Conservation (phyloP, 78 protist genomes). For the Dictyostelium intermedium region DNA sequence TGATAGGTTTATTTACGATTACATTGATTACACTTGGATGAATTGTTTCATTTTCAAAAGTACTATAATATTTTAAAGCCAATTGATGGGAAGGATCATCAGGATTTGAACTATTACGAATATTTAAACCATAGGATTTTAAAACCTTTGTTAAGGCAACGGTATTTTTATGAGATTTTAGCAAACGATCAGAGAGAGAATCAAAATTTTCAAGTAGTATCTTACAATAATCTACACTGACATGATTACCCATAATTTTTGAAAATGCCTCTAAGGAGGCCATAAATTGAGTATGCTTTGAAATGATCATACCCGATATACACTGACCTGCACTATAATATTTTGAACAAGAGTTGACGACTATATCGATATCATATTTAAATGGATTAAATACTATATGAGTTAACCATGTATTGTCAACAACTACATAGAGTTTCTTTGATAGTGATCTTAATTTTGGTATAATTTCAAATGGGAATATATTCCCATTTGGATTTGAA, state of each 20-base stretch:
- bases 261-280: neutral
- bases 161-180: neutral
- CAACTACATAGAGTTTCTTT: neutral
- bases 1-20: neutral
- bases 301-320: constrained; percentile 3
- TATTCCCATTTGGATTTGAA: neutral
- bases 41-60: neutral
- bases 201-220: neutral
- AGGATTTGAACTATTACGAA: neutral
- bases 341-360: neutral
- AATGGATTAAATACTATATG: neutral
- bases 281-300: neutral
- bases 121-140: neutral
- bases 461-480: constrained; percentile 6
- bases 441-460: neutral
- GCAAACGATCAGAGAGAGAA: neutral
- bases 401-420: constrained; percentile 17
- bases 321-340: constrained; percentile 17
- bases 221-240: constrained; percentile 18
- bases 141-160: neutral
- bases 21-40: constrained; percentile 2
- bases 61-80: neutral
- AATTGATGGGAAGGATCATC: neutral
- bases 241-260: constrained; percentile 7
- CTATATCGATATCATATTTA: neutral